These are phyloP conservation scores for Chalaropsis thielavioides DNA, from an alignment of 2,329 filamentous ascomycete genomes.

Conservation along the genomic window DNA sequence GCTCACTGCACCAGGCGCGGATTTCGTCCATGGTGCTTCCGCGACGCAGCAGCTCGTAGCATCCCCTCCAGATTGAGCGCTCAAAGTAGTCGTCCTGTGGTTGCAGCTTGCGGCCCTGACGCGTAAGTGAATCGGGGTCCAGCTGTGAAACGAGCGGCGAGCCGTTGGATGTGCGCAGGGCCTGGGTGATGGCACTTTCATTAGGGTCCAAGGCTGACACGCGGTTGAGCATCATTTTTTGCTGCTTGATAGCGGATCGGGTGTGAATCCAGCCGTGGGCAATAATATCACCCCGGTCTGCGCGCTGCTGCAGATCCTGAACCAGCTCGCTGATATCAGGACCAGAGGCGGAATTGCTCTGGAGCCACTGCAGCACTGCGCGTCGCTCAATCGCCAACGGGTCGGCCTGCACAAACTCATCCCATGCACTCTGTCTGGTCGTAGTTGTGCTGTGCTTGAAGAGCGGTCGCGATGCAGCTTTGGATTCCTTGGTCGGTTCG, in stretches of 20 bases:
- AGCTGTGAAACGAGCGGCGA: slow-evolving; percentile 68
- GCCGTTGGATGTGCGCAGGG: slow-evolving; percentile 43
- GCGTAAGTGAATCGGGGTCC: slow-evolving; percentile 76
- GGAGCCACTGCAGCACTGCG: slow-evolving; percentile 72
- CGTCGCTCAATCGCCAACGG: slow-evolving; percentile 62
- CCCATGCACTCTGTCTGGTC: slow-evolving; percentile 24
- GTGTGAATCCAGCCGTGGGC: slow-evolving; percentile 88
- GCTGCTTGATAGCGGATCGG: slow-evolving; percentile 73
- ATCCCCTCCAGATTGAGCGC: slow-evolving; percentile 80
- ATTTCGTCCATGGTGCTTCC: slow-evolving; percentile 64
- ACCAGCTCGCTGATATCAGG: slow-evolving; percentile 64
- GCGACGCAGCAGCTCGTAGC: slow-evolving; percentile 79
- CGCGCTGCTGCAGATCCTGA: slow-evolving; percentile 57
- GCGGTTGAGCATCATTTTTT: slow-evolving; percentile 60
- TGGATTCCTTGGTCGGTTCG: slow-evolving; percentile 16
- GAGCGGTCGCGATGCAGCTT: slow-evolving; percentile 9
- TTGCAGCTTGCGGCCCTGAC: slow-evolving; percentile 64
- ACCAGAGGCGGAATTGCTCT: slow-evolving; percentile 54
- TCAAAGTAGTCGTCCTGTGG: slow-evolving; percentile 79
- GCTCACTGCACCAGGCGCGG: slow-evolving; percentile 70
- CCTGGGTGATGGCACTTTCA: slow-evolving; percentile 40
- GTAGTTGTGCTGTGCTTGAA: slow-evolving; percentile 7
- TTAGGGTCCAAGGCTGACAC: slow-evolving; percentile 50
- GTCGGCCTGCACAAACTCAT: slow-evolving; percentile 61
- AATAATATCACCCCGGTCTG: slow-evolving; percentile 68